Evolutionary conservation across 352 stramenopile genomes (phyloP).

Genomic region (Thraustochytrium striatum): DNA sequence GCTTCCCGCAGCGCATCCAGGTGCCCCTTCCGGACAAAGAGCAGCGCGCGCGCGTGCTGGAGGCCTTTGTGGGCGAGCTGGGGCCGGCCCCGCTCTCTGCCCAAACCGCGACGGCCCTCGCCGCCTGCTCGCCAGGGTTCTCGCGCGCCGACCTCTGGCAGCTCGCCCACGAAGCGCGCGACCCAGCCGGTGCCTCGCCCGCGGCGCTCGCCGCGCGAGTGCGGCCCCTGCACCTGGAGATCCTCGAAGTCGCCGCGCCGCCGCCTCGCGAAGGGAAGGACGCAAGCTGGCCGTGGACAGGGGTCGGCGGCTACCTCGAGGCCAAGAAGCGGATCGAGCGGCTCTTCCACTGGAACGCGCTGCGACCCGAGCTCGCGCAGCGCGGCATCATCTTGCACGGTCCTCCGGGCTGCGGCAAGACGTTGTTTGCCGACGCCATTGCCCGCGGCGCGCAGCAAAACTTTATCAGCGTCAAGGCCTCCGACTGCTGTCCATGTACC

Average conservation of each 20-base stretch:
- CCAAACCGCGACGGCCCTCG: background rate
- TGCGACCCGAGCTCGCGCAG: background rate
- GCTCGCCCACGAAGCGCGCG: background rate
- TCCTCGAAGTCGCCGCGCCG: too few relatives aligned
- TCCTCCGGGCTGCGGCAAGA: constrained; percentile 82
- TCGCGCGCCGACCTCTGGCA: background rate
- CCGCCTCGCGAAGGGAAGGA: background rate
- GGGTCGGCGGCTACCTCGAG: constrained; percentile 1
- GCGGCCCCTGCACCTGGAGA: background rate
- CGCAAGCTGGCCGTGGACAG: background rate
- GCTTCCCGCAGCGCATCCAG: background rate
- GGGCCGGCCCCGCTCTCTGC: background rate
- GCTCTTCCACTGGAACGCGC: constrained; percentile 8
- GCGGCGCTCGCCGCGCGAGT: background rate
- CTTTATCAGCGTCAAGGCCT: constrained; percentile 81
- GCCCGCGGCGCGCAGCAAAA: constrained; percentile 69
- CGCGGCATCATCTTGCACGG: constrained; percentile 76
- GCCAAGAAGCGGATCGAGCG: background rate
- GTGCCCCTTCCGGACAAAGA: background rate
- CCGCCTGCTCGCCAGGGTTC: background rate
- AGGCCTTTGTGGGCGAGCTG: background rate
- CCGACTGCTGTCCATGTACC: constrained; percentile 98
- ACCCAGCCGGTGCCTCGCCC: background rate
- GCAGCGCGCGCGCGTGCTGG: background rate
- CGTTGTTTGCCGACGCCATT: constrained; percentile 73